These are phyloP conservation scores for Amaranthus cruentus DNA, from an alignment of 148 eudicot species.

Conservation along the genomic window DNA sequence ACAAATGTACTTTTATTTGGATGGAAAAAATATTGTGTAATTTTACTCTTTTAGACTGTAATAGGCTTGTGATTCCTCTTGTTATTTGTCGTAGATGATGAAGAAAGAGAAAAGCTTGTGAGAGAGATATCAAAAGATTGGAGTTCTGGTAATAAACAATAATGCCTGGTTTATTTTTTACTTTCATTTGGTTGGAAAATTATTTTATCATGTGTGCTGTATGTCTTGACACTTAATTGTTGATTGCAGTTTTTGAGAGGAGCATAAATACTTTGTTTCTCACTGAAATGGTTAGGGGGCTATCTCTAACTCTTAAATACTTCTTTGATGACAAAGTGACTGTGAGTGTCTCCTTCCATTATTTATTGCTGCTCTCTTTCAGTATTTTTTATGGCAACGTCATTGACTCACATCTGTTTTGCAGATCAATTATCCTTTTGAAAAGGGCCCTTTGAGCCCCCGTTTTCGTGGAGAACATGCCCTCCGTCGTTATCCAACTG, in stretches of 20 bases:
- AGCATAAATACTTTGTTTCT: conserved; percentile 90
- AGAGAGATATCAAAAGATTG: conserved; percentile 93
- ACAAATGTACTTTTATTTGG: not conserved
- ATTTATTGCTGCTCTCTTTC: not conserved
- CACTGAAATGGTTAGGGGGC: conserved; percentile 91
- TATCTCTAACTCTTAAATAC: conserved; percentile 79
- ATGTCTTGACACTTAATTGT: conserved; percentile 7
- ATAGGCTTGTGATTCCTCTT: not conserved
- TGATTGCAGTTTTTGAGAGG: conserved; percentile 72
- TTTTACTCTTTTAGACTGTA: not conserved
- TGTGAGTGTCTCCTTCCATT: conserved; percentile 42
- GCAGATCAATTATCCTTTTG: conserved; percentile 93
- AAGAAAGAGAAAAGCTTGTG: conserved; percentile 79
- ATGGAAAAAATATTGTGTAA: not conserved
- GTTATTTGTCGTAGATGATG: conserved; percentile 54
- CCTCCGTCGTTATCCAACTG: conserved; percentile 90
- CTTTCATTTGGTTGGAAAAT: not conserved
- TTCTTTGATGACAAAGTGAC: conserved; percentile 91
- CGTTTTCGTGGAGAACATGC: conserved; percentile 99
- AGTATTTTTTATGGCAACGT: not conserved
- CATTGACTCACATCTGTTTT: conserved; percentile 1
- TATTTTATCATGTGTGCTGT: not conserved
- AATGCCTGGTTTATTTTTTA: not conserved
- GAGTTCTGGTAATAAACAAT: conserved; percentile 62
- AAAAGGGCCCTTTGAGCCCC: conserved; percentile 94